These are phyloP conservation scores for Elsinoe arachidis DNA, from an alignment of 2,329 filamentous ascomycete species.

Conservation along the genomic window DNA sequence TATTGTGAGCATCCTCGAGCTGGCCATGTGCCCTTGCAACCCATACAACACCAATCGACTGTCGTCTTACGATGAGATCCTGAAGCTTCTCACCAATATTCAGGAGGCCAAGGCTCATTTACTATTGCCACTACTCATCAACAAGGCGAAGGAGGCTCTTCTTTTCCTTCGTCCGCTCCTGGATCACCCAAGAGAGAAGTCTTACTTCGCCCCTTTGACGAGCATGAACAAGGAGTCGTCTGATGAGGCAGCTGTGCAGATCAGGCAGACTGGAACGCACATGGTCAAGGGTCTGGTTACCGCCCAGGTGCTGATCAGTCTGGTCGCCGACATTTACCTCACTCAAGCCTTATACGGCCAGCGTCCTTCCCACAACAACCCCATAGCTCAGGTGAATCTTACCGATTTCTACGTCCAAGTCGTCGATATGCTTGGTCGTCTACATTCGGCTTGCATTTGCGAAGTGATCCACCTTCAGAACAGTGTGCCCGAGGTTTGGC, in stretches of 20 bases:
- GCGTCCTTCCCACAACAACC: conserved; percentile 47
- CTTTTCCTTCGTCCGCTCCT: conserved; percentile 60
- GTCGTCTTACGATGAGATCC: conserved; percentile 59
- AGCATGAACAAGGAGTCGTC: neutral
- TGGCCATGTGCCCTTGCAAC: conserved; percentile 73
- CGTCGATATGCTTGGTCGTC: conserved; percentile 63
- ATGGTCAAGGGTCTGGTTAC: conserved; percentile 71
- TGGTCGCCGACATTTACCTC: conserved; percentile 43
- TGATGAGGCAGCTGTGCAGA: conserved; percentile 18
- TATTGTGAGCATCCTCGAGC: conserved; percentile 73
- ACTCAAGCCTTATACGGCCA: conserved; percentile 30
- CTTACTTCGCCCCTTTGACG: conserved; percentile 17
- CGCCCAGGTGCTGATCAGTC: conserved; percentile 65
- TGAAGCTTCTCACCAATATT: conserved; percentile 65
- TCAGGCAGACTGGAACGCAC: conserved; percentile 54
- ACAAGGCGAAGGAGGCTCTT: conserved; percentile 61
- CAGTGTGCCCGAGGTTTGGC: conserved; percentile 63
- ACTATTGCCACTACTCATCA: conserved; percentile 71
- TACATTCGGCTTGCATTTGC: conserved; percentile 72
- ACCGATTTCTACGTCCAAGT: conserved; percentile 75
- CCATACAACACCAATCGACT: conserved; percentile 63
- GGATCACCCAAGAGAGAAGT: conserved; percentile 21
- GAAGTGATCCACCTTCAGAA: conserved; percentile 73
- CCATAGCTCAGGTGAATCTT: conserved; percentile 70
- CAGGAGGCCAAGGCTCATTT: conserved; percentile 74